These are phyloP conservation scores for Silene vulgaris DNA, from an alignment of 179 eudicot genomes.

Conservation along the genomic window DNA sequence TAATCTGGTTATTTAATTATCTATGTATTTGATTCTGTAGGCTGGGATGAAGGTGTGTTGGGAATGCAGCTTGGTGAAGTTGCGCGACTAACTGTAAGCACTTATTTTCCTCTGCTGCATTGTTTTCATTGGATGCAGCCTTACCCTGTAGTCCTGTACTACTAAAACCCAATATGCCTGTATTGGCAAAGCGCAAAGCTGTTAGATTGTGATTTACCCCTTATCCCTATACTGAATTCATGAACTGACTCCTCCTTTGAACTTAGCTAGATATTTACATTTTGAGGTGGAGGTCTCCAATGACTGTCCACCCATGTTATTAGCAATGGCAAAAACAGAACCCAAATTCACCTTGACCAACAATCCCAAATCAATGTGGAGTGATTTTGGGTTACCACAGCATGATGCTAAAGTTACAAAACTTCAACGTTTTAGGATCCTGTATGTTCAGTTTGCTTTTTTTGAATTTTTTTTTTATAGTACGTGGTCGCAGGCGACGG, in stretches of 20 bases:
- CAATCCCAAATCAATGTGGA: background rate
- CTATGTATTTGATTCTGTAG: slow-evolving; percentile 34
- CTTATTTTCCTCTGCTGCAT: background rate
- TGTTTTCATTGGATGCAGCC: background rate
- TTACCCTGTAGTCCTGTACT: background rate
- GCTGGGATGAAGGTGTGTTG: slow-evolving; percentile 98
- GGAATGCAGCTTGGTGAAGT: slow-evolving; percentile 96
- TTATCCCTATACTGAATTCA: background rate
- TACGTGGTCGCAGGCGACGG: too few relatives aligned
- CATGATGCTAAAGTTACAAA: too few relatives aligned
- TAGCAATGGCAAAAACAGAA: background rate
- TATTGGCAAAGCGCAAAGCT: background rate
- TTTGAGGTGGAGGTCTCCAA: background rate
- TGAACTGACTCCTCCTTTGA: background rate
- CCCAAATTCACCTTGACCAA: background rate
- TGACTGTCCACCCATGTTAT: background rate
- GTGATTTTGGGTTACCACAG: too few relatives aligned
- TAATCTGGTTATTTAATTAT: slow-evolving; percentile 2
- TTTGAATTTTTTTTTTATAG: too few relatives aligned
- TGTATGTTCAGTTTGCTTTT: too few relatives aligned
- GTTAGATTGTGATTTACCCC: background rate
- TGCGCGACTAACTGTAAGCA: slow-evolving; percentile 66
- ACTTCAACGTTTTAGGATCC: too few relatives aligned
- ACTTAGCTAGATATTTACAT: background rate
- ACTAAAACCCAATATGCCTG: background rate